Percentiles rank a stretch among this genome's conserved stretches.
Evolutionary conservation across 805 yeast genomes (phyloP).

Genomic region (Candida coquimbonensis): DNA sequence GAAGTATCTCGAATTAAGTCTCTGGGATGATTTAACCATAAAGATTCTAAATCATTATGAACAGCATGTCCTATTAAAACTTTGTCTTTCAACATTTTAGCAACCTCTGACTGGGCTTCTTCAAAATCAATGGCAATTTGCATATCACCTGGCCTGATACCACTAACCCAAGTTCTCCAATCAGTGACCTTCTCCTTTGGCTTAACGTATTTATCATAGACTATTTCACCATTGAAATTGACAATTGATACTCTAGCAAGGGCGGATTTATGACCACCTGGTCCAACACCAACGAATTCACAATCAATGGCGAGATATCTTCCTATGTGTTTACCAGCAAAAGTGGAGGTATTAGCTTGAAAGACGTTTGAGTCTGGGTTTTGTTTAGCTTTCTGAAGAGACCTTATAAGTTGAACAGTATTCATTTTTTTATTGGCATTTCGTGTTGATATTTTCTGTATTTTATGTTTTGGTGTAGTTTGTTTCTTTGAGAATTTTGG

Average conservation of each 20-base stretch:
- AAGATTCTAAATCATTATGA: constrained; percentile 65
- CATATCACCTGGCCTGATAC: constrained; percentile 69
- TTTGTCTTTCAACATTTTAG: constrained; percentile 45
- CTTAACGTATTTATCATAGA: constrained; percentile 68
- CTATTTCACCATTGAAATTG: constrained; percentile 66
- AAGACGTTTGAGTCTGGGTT: constrained; percentile 17
- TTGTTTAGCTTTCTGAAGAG: constrained; percentile 6
- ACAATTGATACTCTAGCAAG: constrained; percentile 86
- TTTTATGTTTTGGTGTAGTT: not conserved
- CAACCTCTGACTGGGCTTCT: constrained; percentile 54
- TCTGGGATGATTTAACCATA: constrained; percentile 63
- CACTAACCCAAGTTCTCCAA: constrained; percentile 92
- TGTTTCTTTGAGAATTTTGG: not conserved
- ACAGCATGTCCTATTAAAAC: constrained; percentile 82
- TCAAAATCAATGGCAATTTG: constrained; percentile 56
- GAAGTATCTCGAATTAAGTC: constrained; percentile 69
- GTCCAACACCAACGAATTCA: constrained; percentile 90
- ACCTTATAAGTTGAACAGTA: constrained; percentile 6
- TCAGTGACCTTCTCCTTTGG: constrained; percentile 76
- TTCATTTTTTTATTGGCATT: not conserved
- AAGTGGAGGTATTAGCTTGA: constrained; percentile 16
- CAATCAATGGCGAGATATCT: constrained; percentile 81
- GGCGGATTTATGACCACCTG: constrained; percentile 59
- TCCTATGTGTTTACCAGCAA: constrained; percentile 43
- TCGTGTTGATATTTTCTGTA: not conserved